These are phyloP conservation scores for Tolypocladium sp. DNA, from an alignment of 2,329 filamentous ascomycete species.

Conservation along the genomic window DNA sequence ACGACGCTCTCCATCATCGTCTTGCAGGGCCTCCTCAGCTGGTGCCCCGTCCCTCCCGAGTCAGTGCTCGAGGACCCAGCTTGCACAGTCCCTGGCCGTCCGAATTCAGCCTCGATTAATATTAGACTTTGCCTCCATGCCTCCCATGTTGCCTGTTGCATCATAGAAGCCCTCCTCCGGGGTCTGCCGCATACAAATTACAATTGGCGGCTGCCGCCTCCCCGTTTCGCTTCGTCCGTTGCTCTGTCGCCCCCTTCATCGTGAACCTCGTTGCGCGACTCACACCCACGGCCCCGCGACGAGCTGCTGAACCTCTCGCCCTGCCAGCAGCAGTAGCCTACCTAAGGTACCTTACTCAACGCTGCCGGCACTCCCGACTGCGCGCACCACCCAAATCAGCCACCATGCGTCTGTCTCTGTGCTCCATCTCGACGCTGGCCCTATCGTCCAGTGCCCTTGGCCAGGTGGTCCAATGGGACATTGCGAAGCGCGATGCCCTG, in stretches of 20 bases:
- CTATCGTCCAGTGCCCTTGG: slow-evolving; percentile 9
- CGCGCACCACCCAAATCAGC: neutral
- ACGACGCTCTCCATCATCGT: neutral
- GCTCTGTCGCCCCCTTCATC: neutral
- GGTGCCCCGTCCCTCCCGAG: neutral
- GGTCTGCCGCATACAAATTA: neutral
- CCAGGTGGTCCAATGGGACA: slow-evolving; percentile 37
- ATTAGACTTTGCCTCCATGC: neutral
- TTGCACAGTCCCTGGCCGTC: neutral
- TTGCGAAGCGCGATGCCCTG: slow-evolving; percentile 25
- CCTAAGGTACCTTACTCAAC: neutral
- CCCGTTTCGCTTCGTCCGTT: neutral
- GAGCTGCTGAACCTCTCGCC: neutral
- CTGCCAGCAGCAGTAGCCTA: neutral
- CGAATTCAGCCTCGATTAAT: neutral
- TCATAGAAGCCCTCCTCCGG: neutral
- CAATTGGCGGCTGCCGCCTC: neutral
- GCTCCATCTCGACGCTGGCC: slow-evolving; percentile 1
- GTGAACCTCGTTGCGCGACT: neutral
- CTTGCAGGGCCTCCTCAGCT: neutral
- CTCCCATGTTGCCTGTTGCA: neutral
- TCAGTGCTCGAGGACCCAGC: neutral
- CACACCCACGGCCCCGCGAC: neutral
- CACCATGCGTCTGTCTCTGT: neutral
- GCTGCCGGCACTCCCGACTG: too few relatives aligned